phyloP scores from a whole-genome alignment of 1,284 basidiomycete genomes.

The Ceratobasidium theobromae region DNA sequence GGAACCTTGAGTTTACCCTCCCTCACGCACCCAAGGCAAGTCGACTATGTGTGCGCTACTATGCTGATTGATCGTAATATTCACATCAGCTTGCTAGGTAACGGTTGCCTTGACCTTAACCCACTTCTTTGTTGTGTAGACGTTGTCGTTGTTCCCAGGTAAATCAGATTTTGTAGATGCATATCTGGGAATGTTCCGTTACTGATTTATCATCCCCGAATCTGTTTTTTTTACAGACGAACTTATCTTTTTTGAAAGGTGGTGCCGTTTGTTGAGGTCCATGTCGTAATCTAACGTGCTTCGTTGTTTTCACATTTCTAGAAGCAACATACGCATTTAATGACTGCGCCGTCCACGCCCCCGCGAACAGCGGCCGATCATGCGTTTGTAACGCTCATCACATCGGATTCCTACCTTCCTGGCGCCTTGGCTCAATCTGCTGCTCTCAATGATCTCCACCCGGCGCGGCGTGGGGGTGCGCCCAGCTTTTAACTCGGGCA shows the following conservation, averaged over 20 bases:
- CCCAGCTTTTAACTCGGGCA: not conserved
- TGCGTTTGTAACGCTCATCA: constrained; percentile 88
- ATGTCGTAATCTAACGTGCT: not conserved
- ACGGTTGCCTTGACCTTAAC: not conserved
- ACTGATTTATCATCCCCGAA: too few relatives aligned
- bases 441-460: constrained; percentile 79
- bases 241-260: not conserved
- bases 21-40: constrained; percentile 15
- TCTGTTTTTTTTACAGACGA: too few relatives aligned
- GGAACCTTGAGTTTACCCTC: constrained; percentile 11
- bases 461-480: constrained; percentile 45
- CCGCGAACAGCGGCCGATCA: constrained; percentile 28
- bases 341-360: constrained; percentile 34
- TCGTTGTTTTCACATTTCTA: not conserved
- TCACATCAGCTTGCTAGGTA: not conserved
- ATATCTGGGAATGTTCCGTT: too few relatives aligned
- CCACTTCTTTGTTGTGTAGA: not conserved
- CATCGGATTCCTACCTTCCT: constrained; percentile 87
- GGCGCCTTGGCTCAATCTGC: constrained; percentile 86
- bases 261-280: not conserved
- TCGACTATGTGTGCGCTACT: too few relatives aligned
- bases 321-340: not conserved
- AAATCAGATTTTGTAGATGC: too few relatives aligned
- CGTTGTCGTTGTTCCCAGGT: not conserved
- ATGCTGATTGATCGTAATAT: not conserved